phyloP scores from a whole-genome alignment of 2,329 filamentous ascomycete genomes.

The Tricladium varicosporioides region DNA sequence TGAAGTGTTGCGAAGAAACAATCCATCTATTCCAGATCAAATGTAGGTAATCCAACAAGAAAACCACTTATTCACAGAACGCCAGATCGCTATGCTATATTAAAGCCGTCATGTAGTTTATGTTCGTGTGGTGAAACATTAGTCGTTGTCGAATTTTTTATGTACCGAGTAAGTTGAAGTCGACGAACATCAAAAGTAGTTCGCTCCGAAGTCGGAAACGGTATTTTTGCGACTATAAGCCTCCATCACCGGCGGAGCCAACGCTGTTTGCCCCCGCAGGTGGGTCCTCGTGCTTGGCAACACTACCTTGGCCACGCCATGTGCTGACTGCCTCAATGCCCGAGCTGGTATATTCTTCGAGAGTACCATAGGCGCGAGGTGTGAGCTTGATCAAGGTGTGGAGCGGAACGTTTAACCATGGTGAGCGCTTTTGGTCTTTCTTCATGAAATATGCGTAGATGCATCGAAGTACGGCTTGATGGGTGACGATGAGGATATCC shows the following conservation, averaged over 20 bases:
- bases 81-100: slow-evolving; percentile 7
- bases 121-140: neutral
- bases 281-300: slow-evolving; percentile 74
- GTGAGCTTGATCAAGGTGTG: slow-evolving; percentile 97
- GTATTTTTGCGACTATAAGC: neutral
- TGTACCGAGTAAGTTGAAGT: neutral
- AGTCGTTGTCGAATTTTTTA: neutral
- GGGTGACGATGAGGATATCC: slow-evolving; percentile 96
- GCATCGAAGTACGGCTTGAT: slow-evolving; percentile 93
- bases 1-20: neutral
- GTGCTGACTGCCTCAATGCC: slow-evolving; percentile 96
- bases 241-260: slow-evolving; percentile 15
- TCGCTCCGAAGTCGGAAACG: neutral
- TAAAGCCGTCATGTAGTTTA: neutral
- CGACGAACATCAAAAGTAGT: neutral
- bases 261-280: slow-evolving; percentile 21
- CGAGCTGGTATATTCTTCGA: slow-evolving; percentile 83
- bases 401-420: slow-evolving; percentile 98
- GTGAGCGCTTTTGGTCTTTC: slow-evolving; percentile 84
- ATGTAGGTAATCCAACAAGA: neutral
- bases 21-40: neutral
- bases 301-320: slow-evolving; percentile 90
- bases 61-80: neutral
- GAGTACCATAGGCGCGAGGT: slow-evolving; percentile 88
- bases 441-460: slow-evolving; percentile 99